A percentile compares a stretch with the other conserved stretches of the same genome.
phyloP scores from a whole-genome alignment of 2,329 filamentous ascomycete species.

The Incumbomyces delicatus region DNA sequence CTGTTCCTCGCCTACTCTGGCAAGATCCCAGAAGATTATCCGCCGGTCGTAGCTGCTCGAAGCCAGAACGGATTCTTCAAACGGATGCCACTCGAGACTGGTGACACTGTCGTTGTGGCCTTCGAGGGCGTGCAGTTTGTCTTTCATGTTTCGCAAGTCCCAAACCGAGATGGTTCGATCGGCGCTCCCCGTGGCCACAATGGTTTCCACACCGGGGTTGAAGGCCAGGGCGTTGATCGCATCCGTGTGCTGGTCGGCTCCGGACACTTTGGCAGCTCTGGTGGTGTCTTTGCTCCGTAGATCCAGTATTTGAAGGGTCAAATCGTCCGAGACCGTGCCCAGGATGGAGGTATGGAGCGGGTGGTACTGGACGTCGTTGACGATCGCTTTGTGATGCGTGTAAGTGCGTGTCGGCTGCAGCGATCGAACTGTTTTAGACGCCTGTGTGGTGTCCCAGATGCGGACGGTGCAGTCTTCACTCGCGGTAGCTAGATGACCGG shows the following conservation, averaged over 20 bases:
- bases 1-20: slow-evolving; percentile 85
- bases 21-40: slow-evolving; percentile 94
- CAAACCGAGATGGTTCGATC: slow-evolving; percentile 93
- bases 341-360: slow-evolving; percentile 76
- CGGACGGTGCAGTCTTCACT: slow-evolving; percentile 87
- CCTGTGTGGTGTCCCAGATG: slow-evolving; percentile 80
- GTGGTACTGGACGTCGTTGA: slow-evolving; percentile 96
- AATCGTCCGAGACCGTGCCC: slow-evolving; percentile 88
- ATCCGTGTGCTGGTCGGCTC: slow-evolving; percentile 68
- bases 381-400: slow-evolving; percentile 78
- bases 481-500: slow-evolving; percentile 76
- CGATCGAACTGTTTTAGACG: slow-evolving; percentile 58
- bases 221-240: slow-evolving; percentile 95
- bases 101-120: slow-evolving; percentile 85
- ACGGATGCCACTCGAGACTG: slow-evolving; percentile 88
- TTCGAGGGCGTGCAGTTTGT: slow-evolving; percentile 81
- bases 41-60: slow-evolving; percentile 88
- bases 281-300: slow-evolving; percentile 59
- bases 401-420: slow-evolving; percentile 66
- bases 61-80: slow-evolving; percentile 76
- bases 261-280: slow-evolving; percentile 55
- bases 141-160: slow-evolving; percentile 84
- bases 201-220: slow-evolving; percentile 80
- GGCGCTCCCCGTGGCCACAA: slow-evolving; percentile 84
- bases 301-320: slow-evolving; percentile 86